Base-by-base conservation (phyloP, 805 yeast genomes). In the Clavispora asparagi region DNA sequence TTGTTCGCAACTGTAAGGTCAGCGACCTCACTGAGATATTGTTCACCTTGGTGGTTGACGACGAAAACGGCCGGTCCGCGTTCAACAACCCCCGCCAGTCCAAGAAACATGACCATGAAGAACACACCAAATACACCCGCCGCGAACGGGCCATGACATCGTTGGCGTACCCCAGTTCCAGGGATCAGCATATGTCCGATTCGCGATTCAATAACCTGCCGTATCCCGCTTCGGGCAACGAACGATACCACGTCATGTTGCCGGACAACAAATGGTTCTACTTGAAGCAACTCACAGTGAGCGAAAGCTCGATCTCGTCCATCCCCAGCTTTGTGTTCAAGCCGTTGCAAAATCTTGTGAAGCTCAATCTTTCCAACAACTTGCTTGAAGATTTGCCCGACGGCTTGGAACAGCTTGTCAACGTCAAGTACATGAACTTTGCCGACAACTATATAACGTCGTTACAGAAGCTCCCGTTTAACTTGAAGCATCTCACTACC, bases 301-400 rank as follows among this genome's bases (percentile, higher is more conserved):
- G 70, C 1, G 73, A 70, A 31, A 64, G 76, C 31, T 68, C 73
- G 23, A 70, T 72, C 26, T 57, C 65, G 4, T 50, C 61, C 13
- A 65, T 71, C 23, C 69, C 71, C 6, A 41, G 63, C 14, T 62
- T 54, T 42, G 63, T 65, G 26, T 69, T 72, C 57, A 65, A 65
- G 46, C 76, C 79, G 2, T 57, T 74, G 25, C 30, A 49, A 17
- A 70, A 68, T 45, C 53, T 72, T 30, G 75, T 72, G 19, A 72
- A 71, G 44, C 67, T 82, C 42, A 85, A 83, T 54, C 60, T 82
- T 29, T 81, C 87, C 2, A 69, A 73, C 48, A 82, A 82, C 53
- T 60, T 70, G 35, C 63, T 82, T 28, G 71, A 70, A 23, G 61
- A 62, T 8, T 54, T 82, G 9, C 87, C 87, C 0, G 64, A 64